Conservation (phyloP, 768 basidiomycete genomes). For the Lentinus tigrinus region DNA sequence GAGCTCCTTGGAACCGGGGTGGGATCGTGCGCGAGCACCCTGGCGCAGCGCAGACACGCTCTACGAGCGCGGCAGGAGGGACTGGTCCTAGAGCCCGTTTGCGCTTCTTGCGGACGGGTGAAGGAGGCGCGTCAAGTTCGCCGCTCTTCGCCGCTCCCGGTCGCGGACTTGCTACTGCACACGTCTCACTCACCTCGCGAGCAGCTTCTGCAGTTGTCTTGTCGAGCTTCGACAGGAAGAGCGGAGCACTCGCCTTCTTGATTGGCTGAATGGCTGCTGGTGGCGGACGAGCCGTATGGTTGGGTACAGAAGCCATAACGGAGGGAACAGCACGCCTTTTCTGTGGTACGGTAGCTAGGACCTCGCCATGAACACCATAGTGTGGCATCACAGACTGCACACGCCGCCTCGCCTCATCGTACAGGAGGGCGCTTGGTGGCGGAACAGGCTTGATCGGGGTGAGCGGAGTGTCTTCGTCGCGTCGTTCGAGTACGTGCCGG, state of each 20-base stretch:
- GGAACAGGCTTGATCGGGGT: neutral
- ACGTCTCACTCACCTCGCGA: neutral
- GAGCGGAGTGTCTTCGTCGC: neutral
- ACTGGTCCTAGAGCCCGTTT: neutral
- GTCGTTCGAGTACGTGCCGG: neutral
- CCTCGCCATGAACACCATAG: neutral
- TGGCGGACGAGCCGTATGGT: too few species aligned
- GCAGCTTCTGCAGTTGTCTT: too few species aligned
- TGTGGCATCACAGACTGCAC: neutral
- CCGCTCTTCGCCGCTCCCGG: neutral
- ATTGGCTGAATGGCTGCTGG: too few species aligned
- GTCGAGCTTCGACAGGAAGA: too few species aligned
- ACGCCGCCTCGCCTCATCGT: neutral
- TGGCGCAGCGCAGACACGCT: neutral
- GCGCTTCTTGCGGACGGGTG: conserved; percentile 1
- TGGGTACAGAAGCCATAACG: too few species aligned
- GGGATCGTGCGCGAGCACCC: conserved; percentile 1
- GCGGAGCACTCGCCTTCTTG: too few species aligned
- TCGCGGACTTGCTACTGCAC: neutral
- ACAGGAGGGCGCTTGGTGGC: too few species aligned
- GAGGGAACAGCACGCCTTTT: too few species aligned
- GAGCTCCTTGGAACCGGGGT: neutral
- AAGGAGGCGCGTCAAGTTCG: neutral
- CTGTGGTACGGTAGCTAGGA: too few species aligned
- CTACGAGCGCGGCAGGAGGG: neutral